Conservation (phyloP, 306 rosid genomes). For the Malus domestica region DNA sequence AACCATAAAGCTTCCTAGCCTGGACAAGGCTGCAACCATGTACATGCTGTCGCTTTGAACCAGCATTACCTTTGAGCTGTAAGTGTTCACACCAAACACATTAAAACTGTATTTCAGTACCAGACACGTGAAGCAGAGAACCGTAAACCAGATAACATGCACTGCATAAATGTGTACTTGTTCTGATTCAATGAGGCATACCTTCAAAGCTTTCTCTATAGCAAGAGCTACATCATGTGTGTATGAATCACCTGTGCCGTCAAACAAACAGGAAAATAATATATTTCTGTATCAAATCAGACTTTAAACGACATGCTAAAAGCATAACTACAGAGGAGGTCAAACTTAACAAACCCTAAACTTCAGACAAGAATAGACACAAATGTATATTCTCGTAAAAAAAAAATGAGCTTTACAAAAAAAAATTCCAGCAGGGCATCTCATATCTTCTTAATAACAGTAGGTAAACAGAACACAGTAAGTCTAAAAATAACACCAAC, state of each 20-base stretch:
- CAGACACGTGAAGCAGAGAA: constrained; percentile 2
- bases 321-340: not conserved
- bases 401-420: not conserved
- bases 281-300: not conserved
- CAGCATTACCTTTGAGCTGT: constrained; percentile 67
- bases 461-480: not conserved
- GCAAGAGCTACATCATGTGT: constrained; percentile 45
- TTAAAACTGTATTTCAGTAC: not conserved
- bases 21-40: constrained; percentile 87
- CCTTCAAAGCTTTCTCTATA: constrained; percentile 89
- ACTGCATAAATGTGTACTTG: not conserved
- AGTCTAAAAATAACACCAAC: not conserved
- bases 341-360: not conserved
- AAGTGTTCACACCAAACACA: constrained; percentile 10
- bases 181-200: constrained; percentile 26
- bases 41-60: constrained; percentile 63
- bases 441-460: not conserved
- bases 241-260: constrained; percentile 52
- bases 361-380: not conserved
- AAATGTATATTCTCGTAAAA: not conserved
- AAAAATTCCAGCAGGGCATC: not conserved
- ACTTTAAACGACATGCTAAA: not conserved
- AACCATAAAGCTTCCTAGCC: constrained; percentile 79
- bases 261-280: not conserved
- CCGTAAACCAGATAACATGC: not conserved